Evolutionary conservation across 768 basidiomycete genomes (phyloP), one percentile per base, ranked within the genome.

Genomic region (Leccinum broughii): DNA sequence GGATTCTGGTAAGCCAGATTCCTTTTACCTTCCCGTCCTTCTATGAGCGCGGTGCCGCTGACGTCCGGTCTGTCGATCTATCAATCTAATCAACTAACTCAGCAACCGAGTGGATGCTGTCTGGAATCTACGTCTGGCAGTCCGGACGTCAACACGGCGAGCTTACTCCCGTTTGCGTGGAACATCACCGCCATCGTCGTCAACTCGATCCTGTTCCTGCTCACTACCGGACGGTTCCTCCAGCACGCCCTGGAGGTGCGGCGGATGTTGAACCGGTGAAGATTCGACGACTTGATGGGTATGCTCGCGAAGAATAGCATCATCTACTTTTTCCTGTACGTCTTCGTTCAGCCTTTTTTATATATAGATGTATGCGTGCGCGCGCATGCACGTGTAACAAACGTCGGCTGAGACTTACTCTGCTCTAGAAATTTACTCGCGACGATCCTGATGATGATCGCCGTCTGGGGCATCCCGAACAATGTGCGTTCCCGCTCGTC

Each of bases 281-380:
- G 51, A 7, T 51, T 59, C 2, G 53, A 46, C 51, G 68, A 60
- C 17, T 17, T 69, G 30, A 62, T 69, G 62, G 48, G 51, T 34
- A 54, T 64, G 28, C 62, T 69, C 41, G 56, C 56, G 15, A 48
- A 54, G 26, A 65, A 69, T 35, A 69, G 58, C 48, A 69, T 63
- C 32, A 3, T 67, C 48, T 67, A 65, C 7, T 66, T 62, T 26
- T 60, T 60, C 24, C 24, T 69, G 68, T 70, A 28, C 34, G 68
- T 58, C 6, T 15, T 28, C n/a, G 6, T 17, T 15, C 20, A 4
- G 2, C 30, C 15, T 50, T 24, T 41, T n/a, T n/a, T n/a, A n/a
- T n/a, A n/a, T n/a, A 22, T 28, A 6, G 41, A 39, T 39, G 39
- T 17, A 17, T 39, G 15, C 39, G 39, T 17, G 17, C 39, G 39